Percentiles rank a stretch among this genome's conserved stretches.
Evolutionary conservation across 768 basidiomycete species (phyloP).

Genomic region (Paxillus rubicundulus): DNA sequence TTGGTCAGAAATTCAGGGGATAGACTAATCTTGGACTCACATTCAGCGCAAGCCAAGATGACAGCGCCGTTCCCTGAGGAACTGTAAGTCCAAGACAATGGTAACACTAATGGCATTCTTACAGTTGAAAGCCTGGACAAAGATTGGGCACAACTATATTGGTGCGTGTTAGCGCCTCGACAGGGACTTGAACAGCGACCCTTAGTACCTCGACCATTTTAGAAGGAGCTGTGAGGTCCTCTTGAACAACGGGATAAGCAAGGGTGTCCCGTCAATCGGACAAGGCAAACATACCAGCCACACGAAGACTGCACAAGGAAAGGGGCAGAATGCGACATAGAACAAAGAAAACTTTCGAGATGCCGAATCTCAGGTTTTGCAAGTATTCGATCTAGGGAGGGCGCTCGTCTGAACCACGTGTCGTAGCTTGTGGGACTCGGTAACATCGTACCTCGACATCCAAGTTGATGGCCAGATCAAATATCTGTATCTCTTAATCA

Average conservation of each 20-base stretch:
- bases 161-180: background rate
- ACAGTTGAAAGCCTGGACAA: background rate
- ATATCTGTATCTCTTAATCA: background rate
- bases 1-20: background rate
- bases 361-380: background rate
- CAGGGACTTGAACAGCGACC: too few species aligned
- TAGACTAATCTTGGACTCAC: background rate
- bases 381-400: background rate
- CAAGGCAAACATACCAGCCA: background rate
- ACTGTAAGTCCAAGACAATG: background rate
- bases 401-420: background rate
- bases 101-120: background rate
- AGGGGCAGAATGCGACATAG: background rate
- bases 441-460: background rate
- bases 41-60: background rate
- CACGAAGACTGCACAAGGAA: background rate
- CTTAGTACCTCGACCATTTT: background rate
- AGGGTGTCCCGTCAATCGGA: background rate
- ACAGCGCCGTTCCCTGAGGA: background rate
- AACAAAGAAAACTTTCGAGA: background rate
- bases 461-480: background rate
- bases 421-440: background rate
- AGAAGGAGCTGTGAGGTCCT: background rate
- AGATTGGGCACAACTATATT: background rate
- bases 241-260: background rate